Conservation (phyloP, 2,329 filamentous ascomycete species). For the Stachybotrys chlorohalonatus region DNA sequence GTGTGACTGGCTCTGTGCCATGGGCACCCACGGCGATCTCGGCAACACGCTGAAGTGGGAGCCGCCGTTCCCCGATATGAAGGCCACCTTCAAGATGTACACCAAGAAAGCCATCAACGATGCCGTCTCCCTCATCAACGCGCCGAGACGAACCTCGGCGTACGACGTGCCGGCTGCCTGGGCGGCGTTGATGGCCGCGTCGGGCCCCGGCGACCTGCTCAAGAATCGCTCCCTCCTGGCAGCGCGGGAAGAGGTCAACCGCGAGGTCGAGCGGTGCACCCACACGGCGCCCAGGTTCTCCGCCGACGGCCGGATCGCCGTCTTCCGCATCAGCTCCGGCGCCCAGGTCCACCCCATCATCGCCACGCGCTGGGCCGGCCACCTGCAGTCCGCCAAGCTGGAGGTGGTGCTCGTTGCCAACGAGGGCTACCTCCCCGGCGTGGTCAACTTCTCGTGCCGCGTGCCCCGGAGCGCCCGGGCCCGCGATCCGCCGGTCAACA, state of each 20-base stretch:
- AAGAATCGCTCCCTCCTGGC: slow-evolving; percentile 37
- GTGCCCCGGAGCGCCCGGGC: slow-evolving; percentile 46
- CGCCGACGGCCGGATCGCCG: slow-evolving; percentile 50
- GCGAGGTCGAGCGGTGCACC: slow-evolving; percentile 51
- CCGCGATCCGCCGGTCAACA: slow-evolving; percentile 48
- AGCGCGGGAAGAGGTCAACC: slow-evolving; percentile 48
- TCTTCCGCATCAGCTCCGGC: slow-evolving; percentile 49
- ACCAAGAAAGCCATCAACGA: slow-evolving; percentile 55
- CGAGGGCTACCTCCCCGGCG: slow-evolving; percentile 51
- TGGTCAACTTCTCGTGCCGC: slow-evolving; percentile 60
- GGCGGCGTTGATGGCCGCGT: slow-evolving; percentile 43
- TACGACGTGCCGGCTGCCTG: slow-evolving; percentile 54
- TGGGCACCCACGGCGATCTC: slow-evolving; percentile 60
- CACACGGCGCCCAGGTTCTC: slow-evolving; percentile 57
- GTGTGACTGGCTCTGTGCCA: slow-evolving; percentile 53
- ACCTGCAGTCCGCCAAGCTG: slow-evolving; percentile 47
- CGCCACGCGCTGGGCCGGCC: slow-evolving; percentile 56
- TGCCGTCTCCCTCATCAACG: slow-evolving; percentile 55
- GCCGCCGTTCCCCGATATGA: slow-evolving; percentile 59
- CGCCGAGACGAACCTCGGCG: slow-evolving; percentile 50
- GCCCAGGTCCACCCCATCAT: slow-evolving; percentile 60
- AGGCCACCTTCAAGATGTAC: slow-evolving; percentile 46
- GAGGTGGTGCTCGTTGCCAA: slow-evolving; percentile 60
- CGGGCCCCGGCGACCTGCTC: slow-evolving; percentile 41
- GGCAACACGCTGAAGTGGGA: slow-evolving; percentile 58